A percentile compares a stretch with the other conserved stretches of the same genome.
phyloP scores from a whole-genome alignment of 2,329 filamentous ascomycete genomes.

The Trichothecium sympodiale region DNA sequence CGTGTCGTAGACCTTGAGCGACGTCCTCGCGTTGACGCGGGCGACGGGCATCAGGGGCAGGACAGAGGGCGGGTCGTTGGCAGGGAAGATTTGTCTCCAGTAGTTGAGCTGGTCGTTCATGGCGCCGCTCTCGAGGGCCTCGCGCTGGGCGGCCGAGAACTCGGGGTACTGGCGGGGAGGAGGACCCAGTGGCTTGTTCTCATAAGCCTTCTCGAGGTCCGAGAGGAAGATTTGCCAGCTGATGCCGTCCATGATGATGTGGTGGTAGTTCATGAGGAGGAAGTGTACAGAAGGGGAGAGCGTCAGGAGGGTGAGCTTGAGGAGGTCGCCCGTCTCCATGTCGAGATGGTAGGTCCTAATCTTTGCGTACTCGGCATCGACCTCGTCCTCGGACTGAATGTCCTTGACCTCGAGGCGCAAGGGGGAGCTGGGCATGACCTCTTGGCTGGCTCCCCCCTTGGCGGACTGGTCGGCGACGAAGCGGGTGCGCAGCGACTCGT shows the following conservation, averaged over 20 bases:
- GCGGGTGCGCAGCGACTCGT: constrained; percentile 24
- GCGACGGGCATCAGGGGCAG: constrained; percentile 23
- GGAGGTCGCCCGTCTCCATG: constrained; percentile 21
- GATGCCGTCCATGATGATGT: constrained; percentile 39
- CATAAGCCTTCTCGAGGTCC: constrained; percentile 33
- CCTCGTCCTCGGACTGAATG: constrained; percentile 10
- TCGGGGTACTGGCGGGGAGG: constrained; percentile 21
- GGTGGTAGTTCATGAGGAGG: constrained; percentile 34
- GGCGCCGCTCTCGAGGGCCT: constrained; percentile 14
- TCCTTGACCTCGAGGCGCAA: constrained; percentile 14
- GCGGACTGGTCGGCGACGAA: constrained; percentile 12
- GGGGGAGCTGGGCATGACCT: constrained; percentile 12
- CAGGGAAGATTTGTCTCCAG: constrained; percentile 19
- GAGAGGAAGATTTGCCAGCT: constrained; percentile 30
- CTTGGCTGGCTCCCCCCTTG: constrained; percentile 12
- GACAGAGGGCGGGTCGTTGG: constrained; percentile 5
- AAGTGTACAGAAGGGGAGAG: constrained; percentile 20
- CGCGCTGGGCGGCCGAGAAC: constrained; percentile 19
- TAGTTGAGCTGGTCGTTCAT: constrained; percentile 19
- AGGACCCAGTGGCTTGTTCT: constrained; percentile 9
- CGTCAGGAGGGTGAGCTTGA: constrained; percentile 23
- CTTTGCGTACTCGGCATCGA: constrained; percentile 18
- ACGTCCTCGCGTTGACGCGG: neutral
- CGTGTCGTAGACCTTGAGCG: constrained; percentile 10
- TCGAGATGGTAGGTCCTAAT: constrained; percentile 22